Evolutionary conservation across 2,329 filamentous ascomycete species (phyloP), one percentile per base, ranked within the genome.

Genomic region (Ophiocordyceps robertsii): DNA sequence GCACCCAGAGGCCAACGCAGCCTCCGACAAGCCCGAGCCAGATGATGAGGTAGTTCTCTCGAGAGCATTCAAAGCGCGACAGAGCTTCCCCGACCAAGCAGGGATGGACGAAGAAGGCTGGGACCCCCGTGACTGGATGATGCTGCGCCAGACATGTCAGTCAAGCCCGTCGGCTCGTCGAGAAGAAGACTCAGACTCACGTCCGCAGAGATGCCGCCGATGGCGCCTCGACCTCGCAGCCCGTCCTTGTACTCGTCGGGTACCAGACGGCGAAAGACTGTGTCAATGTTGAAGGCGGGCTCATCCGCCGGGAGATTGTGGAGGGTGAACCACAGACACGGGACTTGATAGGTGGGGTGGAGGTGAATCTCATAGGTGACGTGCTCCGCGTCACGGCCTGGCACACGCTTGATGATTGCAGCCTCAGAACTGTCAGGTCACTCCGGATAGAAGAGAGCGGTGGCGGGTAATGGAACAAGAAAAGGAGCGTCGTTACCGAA

Each of bases 21-120:
- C 77, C 77, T 45, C 89, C 90, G 37, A 94, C 77, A 44, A 94
- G 66, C n/a, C 89, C 89, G 47, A 95, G 70, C 89, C 90, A 96
- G 43, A 87, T 66, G 64, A 87, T 75, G 55, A 96, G 70, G 66
- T 96, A 96, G 53, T 80, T 70, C 53, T 80, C 62, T 58, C 70
- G 67, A 56, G 69, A 61, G 52, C 75, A 79, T 51, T 73, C 65
- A 53, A 87, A 79, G 41, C 66, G 68, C 51, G 69, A 68, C 73
- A 96, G 84, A 41, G 84, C 84, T 49, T 90, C 82, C 43, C 83
- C 84, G 9, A 92, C 84, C 58, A 85, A 77, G 64, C 92, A 96
- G 21, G 92, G 90, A 65, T 98, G 92, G 52, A 96, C 73, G 62
- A 95, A 95, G 62, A 90, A 95, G 40, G 79, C 76, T 35, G 88